Base-by-base conservation (phyloP, 371 early-diverging fungal species). In the Phascolomyces articulosus region DNA sequence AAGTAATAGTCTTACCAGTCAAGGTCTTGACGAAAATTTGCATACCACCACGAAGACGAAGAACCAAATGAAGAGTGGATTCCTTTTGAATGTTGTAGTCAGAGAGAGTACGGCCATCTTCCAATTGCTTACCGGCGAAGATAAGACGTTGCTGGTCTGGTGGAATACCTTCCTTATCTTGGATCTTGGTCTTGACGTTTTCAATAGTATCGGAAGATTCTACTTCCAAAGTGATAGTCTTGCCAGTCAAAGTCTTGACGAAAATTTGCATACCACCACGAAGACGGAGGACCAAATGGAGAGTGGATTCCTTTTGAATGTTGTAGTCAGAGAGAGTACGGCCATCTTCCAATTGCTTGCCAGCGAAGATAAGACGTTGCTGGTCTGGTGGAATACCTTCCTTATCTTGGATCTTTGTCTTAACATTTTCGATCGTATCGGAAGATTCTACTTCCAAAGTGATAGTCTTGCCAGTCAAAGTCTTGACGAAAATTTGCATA, bases 101-200 rank as follows among this genome's bases (percentile, higher is more conserved):
- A 90, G 78, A 78, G 66, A 93, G 77, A 11, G 91, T 91, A 60
- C 92, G 85, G 62, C 90, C 91, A 67, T 93, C 93, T 70, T 93
- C 92, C 10, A 93, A 80, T 75, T 93, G 92, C 77, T 93, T 93
- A 54, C 92, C 93, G 62, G 91, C 92, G 70, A 93, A 92, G 60
- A 93, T 93, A 24, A 94, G 75, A 70, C 92, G 85, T 74, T 94
- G 93, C 81, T 93, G 93, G 74, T 93, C 92, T 60, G 93, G 91
- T 63, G 93, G 93, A 57, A 91, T 91, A 58, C 96, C 96, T 79
- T 99, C 98, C 91, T 98, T 98, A 83, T 96, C 96, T 80, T 96
- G 96, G 67, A 96, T 95, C 87, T 95, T 96, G 56, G 72, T 63
- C 88, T 96, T 96, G 73, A 96, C 94, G 72, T 93, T 92, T 40